Evolutionary conservation across 805 yeast genomes (phyloP), one percentile per base, ranked within the genome.

Genomic region (Starmerella roubikii): DNA sequence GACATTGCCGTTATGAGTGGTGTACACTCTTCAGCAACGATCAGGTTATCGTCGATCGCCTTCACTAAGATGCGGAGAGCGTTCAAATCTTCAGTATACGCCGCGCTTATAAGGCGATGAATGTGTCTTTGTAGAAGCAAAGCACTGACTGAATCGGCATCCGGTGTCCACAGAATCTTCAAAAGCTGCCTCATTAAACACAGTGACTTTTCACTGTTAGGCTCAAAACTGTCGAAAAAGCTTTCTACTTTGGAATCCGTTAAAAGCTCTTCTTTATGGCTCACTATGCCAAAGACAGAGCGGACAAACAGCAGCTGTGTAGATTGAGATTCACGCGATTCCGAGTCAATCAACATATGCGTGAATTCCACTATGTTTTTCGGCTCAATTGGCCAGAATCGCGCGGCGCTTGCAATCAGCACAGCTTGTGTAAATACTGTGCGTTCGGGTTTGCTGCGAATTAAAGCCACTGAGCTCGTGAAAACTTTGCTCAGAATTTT

Each of bases 21-120:
- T 3, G 37, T 11, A 16, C 46, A 42, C 11, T 44, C 38, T 13
- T 42, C 46, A 8, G 35, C 42, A 5, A 44, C 49, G 2, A 45
- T 30, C 6, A 42, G 38, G 13, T 35, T 39, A 7, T 45, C 40
- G n/a, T 42, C 42, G 2, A 45, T 23, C 2, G 49, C 49, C 24
- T 39, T 42, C 18, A 32, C 34, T 3, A 42, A 35, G 18, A 44
- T 38, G n/a, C 40, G 31, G 3, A 45, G 25, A 2, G 41, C 46
- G 11, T 16, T 22, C 3, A 30, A 35, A 18, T 45, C 41, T 24
- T 40, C 35, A 1, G 15, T 20, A 9, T n/a, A 20, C 1, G 42
- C 42, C 7, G 37, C 32, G 11, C 20, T 25, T 3, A 45, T n/a
- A 2, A 45, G 22, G n/a, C 34, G 35, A 3, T 22, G 15, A 10